Conservation (phyloP, 1,284 basidiomycete genomes). For the Leccinum angustisporum region DNA sequence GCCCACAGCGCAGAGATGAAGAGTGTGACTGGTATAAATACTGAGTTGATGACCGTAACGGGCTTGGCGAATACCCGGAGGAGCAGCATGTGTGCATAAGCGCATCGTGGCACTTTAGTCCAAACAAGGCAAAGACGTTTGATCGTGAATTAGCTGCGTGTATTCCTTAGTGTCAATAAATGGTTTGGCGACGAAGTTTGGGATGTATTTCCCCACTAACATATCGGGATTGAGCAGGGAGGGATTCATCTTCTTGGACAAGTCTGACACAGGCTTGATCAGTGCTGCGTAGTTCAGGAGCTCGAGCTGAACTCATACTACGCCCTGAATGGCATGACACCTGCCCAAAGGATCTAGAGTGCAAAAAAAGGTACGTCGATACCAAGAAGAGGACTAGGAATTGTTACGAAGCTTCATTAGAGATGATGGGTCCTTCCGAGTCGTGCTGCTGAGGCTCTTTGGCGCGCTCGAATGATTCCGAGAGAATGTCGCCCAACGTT, state of each 20-base stretch:
- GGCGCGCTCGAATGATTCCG: conserved; percentile 77
- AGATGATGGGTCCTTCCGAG: conserved; percentile 90
- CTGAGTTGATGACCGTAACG: conserved; percentile 76
- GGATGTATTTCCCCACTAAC: conserved; percentile 93
- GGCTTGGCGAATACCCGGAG: conserved; percentile 79
- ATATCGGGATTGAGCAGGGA: conserved; percentile 89
- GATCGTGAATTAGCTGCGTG: conserved; percentile 92
- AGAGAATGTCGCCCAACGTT: conserved; percentile 89
- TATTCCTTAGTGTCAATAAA: conserved; percentile 91
- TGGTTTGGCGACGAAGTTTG: conserved; percentile 93
- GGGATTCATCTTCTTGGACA: conserved; percentile 97
- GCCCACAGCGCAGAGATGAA: conserved; percentile 85
- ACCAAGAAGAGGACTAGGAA: conserved; percentile 79
- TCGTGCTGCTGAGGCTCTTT: conserved; percentile 67
- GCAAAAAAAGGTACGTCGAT: conserved; percentile 92
- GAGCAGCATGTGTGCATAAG: conserved; percentile 77
- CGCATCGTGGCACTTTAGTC: conserved; percentile 75
- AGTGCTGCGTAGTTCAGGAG: conserved; percentile 17
- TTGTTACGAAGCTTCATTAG: conserved; percentile 95
- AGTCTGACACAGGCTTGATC: conserved; percentile 53
- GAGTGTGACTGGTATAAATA: conserved; percentile 79
- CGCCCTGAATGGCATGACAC: conserved; percentile 93
- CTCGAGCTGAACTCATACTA: conserved; percentile 54
- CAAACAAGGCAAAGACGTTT: conserved; percentile 90
- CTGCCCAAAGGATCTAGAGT: conserved; percentile 97